Evolutionary conservation across 139 green algal genomes (phyloP).

Genomic region (Chlorella sp.): DNA sequence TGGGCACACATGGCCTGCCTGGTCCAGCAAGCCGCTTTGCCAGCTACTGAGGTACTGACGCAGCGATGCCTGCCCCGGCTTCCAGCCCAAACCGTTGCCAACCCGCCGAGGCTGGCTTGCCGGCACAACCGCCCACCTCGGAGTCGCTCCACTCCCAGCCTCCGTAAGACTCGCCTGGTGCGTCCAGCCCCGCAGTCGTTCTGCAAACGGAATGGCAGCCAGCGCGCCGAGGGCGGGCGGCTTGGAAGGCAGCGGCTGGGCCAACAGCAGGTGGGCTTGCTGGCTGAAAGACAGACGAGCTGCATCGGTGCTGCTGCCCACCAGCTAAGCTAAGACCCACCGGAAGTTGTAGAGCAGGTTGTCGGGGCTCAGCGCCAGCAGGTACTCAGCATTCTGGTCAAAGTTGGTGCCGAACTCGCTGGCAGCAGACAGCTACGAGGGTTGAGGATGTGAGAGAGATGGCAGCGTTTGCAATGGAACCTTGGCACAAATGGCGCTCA

Average conservation of each 20-base stretch:
- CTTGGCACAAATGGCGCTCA: too few relatives aligned
- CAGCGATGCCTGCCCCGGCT: too few relatives aligned
- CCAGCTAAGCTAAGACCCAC: background rate
- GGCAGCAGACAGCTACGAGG: background rate
- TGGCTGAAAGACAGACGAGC: too few relatives aligned
- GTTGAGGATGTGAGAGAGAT: background rate
- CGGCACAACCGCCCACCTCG: background rate
- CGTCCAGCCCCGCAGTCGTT: constrained; percentile 46
- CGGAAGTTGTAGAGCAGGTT: constrained; percentile 57
- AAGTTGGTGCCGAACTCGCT: constrained; percentile 20
- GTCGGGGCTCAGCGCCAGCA: constrained; percentile 56
- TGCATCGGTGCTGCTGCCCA: too few relatives aligned
- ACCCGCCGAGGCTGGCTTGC: too few relatives aligned
- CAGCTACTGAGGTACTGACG: too few relatives aligned
- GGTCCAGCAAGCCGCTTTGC: too few relatives aligned
- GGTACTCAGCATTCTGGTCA: constrained; percentile 53
- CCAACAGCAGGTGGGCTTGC: too few relatives aligned
- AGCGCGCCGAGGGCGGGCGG: background rate
- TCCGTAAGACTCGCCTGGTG: constrained; percentile 44
- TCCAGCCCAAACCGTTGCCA: too few relatives aligned
- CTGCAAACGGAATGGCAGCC: background rate
- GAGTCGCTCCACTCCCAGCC: constrained; percentile 59
- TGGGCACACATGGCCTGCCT: too few relatives aligned
- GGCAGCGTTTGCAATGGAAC: too few relatives aligned
- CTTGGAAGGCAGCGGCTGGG: background rate